phyloP scores from a whole-genome alignment of 441 rosid species.

The Francoa sonchifolia region DNA sequence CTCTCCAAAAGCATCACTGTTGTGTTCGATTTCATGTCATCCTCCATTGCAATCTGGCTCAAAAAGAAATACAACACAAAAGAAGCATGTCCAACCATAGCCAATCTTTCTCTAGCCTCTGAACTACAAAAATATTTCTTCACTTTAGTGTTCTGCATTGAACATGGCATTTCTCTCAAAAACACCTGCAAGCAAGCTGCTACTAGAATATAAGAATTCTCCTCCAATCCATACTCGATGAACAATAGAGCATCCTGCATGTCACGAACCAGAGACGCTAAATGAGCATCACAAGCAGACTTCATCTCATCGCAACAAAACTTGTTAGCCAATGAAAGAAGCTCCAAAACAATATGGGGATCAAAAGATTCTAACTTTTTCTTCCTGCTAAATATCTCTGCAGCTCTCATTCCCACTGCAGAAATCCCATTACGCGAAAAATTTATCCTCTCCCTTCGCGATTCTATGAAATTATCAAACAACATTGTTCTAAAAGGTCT shows the following conservation, averaged over 20 bases:
- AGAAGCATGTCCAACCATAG: conserved; percentile 61
- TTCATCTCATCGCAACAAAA: conserved; percentile 90
- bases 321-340: conserved; percentile 64
- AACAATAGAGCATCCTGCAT: conserved; percentile 53
- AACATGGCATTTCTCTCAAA: conserved; percentile 66
- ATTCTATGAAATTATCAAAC: conserved; percentile 62
- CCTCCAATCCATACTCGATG: conserved; percentile 77
- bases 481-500: conserved; percentile 69
- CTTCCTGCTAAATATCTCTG: conserved; percentile 60
- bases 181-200: conserved; percentile 83
- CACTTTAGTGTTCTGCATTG: conserved; percentile 48
- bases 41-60: conserved; percentile 77
- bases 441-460: conserved; percentile 49
- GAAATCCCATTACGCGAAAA: conserved; percentile 68
- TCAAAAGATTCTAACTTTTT: conserved; percentile 36
- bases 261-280: conserved; percentile 50
- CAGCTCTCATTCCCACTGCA: conserved; percentile 59
- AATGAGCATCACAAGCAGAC: conserved; percentile 57
- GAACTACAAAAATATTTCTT: conserved; percentile 54
- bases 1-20: conserved; percentile 90
- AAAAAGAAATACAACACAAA: conserved; percentile 71
- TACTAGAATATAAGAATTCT: conserved; percentile 58
- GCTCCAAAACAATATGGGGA: conserved; percentile 53
- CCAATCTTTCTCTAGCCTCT: conserved; percentile 56
- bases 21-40: conserved; percentile 68